Evolutionary conservation across 2,329 filamentous ascomycete genomes (phyloP).

Genomic region (Penicillium sp.): DNA sequence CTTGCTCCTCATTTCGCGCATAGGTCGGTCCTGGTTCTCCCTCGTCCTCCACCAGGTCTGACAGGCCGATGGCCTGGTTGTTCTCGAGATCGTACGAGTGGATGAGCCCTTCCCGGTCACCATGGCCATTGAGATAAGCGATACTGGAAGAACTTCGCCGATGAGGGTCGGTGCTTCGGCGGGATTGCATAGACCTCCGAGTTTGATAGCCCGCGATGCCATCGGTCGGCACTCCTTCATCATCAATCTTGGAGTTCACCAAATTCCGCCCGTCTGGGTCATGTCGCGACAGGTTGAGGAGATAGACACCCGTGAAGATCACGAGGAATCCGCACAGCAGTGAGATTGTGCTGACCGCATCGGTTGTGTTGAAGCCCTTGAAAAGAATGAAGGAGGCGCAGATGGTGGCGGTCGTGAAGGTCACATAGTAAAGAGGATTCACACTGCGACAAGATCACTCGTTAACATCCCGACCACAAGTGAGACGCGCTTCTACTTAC

Average conservation of each 20-base stretch:
- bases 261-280: constrained; percentile 77
- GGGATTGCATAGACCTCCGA: constrained; percentile 85
- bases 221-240: constrained; percentile 80
- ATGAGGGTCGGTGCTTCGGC: constrained; percentile 63
- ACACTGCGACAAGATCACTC: constrained; percentile 56
- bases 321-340: constrained; percentile 89
- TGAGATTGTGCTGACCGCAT: constrained; percentile 86
- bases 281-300: constrained; percentile 88
- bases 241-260: constrained; percentile 56
- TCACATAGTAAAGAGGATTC: constrained; percentile 95
- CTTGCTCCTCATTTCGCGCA: constrained; percentile 27
- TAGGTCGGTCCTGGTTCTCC: constrained; percentile 44
- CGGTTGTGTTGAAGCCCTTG: constrained; percentile 91
- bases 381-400: constrained; percentile 95
- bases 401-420: constrained; percentile 91
- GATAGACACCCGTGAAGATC: constrained; percentile 92
- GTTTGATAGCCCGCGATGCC: constrained; percentile 86
- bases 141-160: constrained; percentile 63
- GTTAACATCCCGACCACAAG: constrained; percentile 3
- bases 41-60: constrained; percentile 73
- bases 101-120: constrained; percentile 79
- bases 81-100: constrained; percentile 83
- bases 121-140: constrained; percentile 52
- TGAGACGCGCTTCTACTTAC: constrained; percentile 55
- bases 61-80: constrained; percentile 68